Percentiles rank a stretch among this genome's conserved stretches.
Evolutionary conservation across 768 basidiomycete species (phyloP).

Genomic region (Strobilomyces confusus): DNA sequence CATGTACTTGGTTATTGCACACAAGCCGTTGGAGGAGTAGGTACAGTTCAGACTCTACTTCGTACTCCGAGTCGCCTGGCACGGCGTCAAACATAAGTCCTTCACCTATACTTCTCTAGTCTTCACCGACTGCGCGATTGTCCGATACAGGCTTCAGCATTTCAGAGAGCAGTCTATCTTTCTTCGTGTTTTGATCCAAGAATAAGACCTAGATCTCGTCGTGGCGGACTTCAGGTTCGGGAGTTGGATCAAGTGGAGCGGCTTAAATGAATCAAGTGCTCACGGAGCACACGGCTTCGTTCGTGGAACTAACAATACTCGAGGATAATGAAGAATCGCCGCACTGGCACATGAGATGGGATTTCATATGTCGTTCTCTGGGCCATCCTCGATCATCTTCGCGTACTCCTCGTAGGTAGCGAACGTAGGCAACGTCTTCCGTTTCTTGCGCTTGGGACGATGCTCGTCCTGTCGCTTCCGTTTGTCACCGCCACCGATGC

Average conservation of each 20-base stretch:
- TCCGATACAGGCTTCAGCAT: too few relatives aligned
- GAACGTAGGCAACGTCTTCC: slow-evolving; percentile 69
- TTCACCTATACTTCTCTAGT: too few relatives aligned
- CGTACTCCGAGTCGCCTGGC: too few relatives aligned
- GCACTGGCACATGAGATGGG: background rate
- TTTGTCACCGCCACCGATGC: slow-evolving; percentile 49
- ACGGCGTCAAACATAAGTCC: too few relatives aligned
- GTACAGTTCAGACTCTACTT: too few relatives aligned
- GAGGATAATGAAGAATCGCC: background rate
- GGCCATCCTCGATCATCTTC: slow-evolving; percentile 70
- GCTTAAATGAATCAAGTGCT: slow-evolving; percentile 4
- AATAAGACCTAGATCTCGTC: too few relatives aligned
- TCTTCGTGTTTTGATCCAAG: too few relatives aligned
- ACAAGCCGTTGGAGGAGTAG: too few relatives aligned
- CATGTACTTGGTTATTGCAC: too few relatives aligned
- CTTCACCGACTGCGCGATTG: too few relatives aligned
- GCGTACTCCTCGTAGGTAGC: slow-evolving; percentile 87
- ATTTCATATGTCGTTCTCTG: slow-evolving; percentile 26
- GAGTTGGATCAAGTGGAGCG: background rate
- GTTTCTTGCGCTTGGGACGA: slow-evolving; percentile 61
- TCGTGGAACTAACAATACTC: background rate
- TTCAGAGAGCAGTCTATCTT: too few relatives aligned
- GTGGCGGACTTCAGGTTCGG: too few relatives aligned
- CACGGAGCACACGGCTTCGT: background rate
- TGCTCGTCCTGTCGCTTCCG: slow-evolving; percentile 40